These are phyloP conservation scores for Misopates orontium DNA, from an alignment of 257 asterid species.

Conservation along the genomic window DNA sequence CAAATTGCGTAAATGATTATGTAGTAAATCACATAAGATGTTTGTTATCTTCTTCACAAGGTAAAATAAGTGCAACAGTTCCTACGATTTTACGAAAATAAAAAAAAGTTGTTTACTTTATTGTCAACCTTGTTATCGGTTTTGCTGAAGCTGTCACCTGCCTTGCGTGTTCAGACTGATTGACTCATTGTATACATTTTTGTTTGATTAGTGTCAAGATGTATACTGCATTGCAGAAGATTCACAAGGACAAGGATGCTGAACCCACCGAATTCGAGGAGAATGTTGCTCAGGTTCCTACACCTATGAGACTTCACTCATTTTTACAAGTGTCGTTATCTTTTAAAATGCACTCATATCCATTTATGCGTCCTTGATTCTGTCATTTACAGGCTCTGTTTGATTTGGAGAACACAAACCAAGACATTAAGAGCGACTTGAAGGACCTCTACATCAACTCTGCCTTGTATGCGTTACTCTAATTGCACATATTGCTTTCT, in stretches of 20 bases:
- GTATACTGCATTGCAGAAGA: slow-evolving; percentile 56
- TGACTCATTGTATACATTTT: neutral
- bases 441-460: slow-evolving; percentile 64
- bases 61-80: too few species aligned
- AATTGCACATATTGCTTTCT: neutral
- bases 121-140: neutral
- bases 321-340: neutral
- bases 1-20: too few species aligned
- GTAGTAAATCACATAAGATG: too few species aligned
- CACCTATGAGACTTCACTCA: neutral
- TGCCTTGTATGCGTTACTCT: slow-evolving; percentile 41
- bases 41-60: too few species aligned
- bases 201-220: slow-evolving; percentile 32
- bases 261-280: slow-evolving; percentile 66
- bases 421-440: slow-evolving; percentile 57
- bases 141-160: too few species aligned
- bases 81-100: neutral
- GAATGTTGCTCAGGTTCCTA: slow-evolving; percentile 53
- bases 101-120: too few species aligned
- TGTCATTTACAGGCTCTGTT: slow-evolving; percentile 40
- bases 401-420: slow-evolving; percentile 56
- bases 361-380: neutral
- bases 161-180: neutral
- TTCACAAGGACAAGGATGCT: slow-evolving; percentile 64
- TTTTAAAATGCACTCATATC: neutral